Conservation (phyloP, 768 basidiomycete genomes). For the Suillus clintonianus region DNA sequence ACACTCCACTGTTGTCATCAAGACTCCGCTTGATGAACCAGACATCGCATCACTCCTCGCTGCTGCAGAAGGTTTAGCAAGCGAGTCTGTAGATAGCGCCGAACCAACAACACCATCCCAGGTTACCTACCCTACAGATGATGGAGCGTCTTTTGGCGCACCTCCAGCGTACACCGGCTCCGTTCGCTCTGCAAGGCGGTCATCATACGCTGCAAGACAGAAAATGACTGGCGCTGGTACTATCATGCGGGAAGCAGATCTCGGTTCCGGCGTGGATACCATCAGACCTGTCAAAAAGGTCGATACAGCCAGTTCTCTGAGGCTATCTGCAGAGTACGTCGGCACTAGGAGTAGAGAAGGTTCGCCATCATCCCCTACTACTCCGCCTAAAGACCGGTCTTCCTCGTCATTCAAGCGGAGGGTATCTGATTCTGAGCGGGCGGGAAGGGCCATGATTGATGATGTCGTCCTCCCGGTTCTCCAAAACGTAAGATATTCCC, state of each 20-base stretch:
- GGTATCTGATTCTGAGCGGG: slow-evolving; percentile 59
- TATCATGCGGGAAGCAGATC: slow-evolving; percentile 74
- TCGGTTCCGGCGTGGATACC: slow-evolving; percentile 88
- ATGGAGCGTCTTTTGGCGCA: slow-evolving; percentile 48
- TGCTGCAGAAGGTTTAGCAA: slow-evolving; percentile 36
- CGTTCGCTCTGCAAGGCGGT: slow-evolving; percentile 60
- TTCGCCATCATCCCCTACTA: slow-evolving; percentile 39
- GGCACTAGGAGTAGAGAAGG: slow-evolving; percentile 65
- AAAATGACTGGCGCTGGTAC: slow-evolving; percentile 67
- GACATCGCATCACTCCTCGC: slow-evolving; percentile 43
- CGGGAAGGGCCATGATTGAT: slow-evolving; percentile 71
- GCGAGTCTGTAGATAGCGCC: slow-evolving; percentile 43
- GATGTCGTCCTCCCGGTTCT: slow-evolving; percentile 84
- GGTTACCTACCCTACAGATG: slow-evolving; percentile 12
- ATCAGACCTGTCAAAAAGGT: slow-evolving; percentile 94
- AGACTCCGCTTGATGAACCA: slow-evolving; percentile 40
- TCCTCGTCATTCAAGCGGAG: slow-evolving; percentile 47
- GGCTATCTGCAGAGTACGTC: slow-evolving; percentile 79
- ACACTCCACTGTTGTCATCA: slow-evolving; percentile 77
- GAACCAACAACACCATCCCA: slow-evolving; percentile 38
- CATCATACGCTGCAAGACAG: slow-evolving; percentile 79
- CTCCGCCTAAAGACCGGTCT: slow-evolving; percentile 39
- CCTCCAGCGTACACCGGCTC: slow-evolving; percentile 79
- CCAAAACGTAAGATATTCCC: slow-evolving; percentile 55
- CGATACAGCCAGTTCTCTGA: slow-evolving; percentile 74